Evolutionary conservation across 2,329 filamentous ascomycete genomes (phyloP).

Genomic region (Aspergillus transmontanensis): DNA sequence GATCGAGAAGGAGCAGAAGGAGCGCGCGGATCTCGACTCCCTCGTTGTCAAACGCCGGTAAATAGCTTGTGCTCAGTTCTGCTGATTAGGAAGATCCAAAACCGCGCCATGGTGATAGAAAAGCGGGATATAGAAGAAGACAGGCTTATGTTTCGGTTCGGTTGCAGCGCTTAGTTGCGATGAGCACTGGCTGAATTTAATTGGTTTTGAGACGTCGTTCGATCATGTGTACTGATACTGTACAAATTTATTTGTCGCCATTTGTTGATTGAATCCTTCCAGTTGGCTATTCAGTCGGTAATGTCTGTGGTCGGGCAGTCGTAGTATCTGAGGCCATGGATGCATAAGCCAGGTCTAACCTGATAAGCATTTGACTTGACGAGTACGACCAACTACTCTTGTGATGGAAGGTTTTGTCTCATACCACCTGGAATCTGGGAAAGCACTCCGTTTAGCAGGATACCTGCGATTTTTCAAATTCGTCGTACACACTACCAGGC

Average conservation of each 20-base stretch:
- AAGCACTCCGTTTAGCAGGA: not conserved
- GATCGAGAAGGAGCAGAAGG: constrained; percentile 67
- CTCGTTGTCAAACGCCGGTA: constrained; percentile 60
- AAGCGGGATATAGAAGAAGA: constrained; percentile 20
- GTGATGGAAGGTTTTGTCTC: not conserved
- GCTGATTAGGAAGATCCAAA: constrained; percentile 25
- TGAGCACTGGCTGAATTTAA: constrained; percentile 26
- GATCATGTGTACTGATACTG: constrained; percentile 43
- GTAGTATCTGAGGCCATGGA: not conserved
- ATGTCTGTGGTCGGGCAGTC: not conserved
- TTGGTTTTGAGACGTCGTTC: constrained; percentile 25
- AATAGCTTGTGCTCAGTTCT: constrained; percentile 22
- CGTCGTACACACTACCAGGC: not conserved
- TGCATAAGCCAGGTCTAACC: not conserved
- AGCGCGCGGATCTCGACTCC: constrained; percentile 69
- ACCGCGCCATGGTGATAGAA: constrained; percentile 20
- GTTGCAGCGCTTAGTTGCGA: constrained; percentile 20
- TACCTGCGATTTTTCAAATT: not conserved
- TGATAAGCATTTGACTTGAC: not conserved
- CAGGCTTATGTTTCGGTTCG: constrained; percentile 24
- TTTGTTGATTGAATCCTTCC: constrained; percentile 18
- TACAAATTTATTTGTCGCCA: constrained; percentile 43
- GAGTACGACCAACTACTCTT: not conserved
- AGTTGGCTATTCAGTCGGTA: not conserved
- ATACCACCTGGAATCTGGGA: not conserved